Evolutionary conservation across 805 yeast genomes (phyloP).

Genomic region (Metschnikowia baotianmanensis): DNA sequence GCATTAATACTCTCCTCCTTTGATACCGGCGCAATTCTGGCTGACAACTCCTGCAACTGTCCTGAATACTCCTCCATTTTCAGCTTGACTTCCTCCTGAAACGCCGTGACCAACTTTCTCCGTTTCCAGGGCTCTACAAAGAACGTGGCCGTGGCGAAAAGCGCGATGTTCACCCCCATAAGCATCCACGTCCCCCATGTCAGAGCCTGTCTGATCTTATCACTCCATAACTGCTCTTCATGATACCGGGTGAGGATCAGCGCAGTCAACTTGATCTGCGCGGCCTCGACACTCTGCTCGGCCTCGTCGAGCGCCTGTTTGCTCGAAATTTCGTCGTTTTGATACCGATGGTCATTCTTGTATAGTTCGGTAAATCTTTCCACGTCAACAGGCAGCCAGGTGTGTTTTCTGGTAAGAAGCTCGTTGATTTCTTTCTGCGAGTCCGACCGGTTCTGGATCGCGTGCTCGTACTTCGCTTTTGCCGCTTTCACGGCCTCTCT

Average conservation of each 20-base stretch:
- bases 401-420: conserved; percentile 75
- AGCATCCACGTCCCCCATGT: conserved; percentile 95
- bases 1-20: background rate
- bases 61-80: conserved; percentile 14
- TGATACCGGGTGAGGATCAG: conserved; percentile 86
- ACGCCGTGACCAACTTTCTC: conserved; percentile 70
- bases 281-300: conserved; percentile 64
- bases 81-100: conserved; percentile 72
- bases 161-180: conserved; percentile 79
- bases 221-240: conserved; percentile 98
- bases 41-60: conserved; percentile 11
- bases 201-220: conserved; percentile 87
- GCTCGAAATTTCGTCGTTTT: conserved; percentile 54
- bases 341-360: conserved; percentile 74
- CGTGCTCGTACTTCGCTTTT: conserved; percentile 54
- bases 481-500: conserved; percentile 47
- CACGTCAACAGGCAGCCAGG: conserved; percentile 77
- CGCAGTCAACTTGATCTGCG: conserved; percentile 65
- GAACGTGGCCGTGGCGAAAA: conserved; percentile 80
- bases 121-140: conserved; percentile 95
- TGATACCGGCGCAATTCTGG: background rate
- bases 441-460: conserved; percentile 59
- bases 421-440: conserved; percentile 88
- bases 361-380: conserved; percentile 82
- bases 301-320: conserved; percentile 47